Conservation (phyloP, 768 basidiomycete species). For the Hygrophorus pudorinus region DNA sequence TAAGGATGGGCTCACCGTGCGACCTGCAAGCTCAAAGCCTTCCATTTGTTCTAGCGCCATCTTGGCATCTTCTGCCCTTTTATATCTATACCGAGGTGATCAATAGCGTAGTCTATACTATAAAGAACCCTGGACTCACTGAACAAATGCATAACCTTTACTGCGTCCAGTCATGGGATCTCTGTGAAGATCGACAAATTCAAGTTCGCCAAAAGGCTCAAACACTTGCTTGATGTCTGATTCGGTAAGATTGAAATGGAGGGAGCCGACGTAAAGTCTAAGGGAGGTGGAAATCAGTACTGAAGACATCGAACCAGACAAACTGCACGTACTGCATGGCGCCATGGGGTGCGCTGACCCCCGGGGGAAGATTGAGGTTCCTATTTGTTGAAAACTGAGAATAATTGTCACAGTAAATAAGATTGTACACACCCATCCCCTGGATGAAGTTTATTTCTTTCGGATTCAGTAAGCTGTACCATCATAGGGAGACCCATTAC, state of each 20-base stretch:
- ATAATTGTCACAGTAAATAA: neutral
- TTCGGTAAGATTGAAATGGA: slow-evolving; percentile 95
- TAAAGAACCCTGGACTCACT: slow-evolving; percentile 42
- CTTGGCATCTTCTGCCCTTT: slow-evolving; percentile 84
- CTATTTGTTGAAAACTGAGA: slow-evolving; percentile 24
- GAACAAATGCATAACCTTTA: slow-evolving; percentile 97
- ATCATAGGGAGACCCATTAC: slow-evolving; percentile 98
- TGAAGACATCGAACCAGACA: neutral
- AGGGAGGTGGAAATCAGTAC: slow-evolving; percentile 6
- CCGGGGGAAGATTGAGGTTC: slow-evolving; percentile 76
- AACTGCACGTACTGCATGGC: slow-evolving; percentile 65
- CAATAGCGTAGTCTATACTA: neutral
- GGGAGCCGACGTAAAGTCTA: slow-evolving; percentile 92
- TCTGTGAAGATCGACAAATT: slow-evolving; percentile 96
- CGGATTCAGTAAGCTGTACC: slow-evolving; percentile 95
- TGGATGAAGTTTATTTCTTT: slow-evolving; percentile 83
- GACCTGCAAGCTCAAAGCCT: slow-evolving; percentile 93
- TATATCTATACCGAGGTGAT: slow-evolving; percentile 46
- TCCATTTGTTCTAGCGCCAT: slow-evolving; percentile 99
- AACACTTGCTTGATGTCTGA: slow-evolving; percentile 99
- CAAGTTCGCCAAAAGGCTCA: slow-evolving; percentile 95
- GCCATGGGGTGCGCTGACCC: slow-evolving; percentile 70
- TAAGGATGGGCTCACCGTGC: slow-evolving; percentile 49
- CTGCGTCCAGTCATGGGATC: slow-evolving; percentile 91
- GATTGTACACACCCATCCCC: slow-evolving; percentile 63